phyloP scores from a whole-genome alignment of 768 basidiomycete genomes.

The Trametes sanguinea region DNA sequence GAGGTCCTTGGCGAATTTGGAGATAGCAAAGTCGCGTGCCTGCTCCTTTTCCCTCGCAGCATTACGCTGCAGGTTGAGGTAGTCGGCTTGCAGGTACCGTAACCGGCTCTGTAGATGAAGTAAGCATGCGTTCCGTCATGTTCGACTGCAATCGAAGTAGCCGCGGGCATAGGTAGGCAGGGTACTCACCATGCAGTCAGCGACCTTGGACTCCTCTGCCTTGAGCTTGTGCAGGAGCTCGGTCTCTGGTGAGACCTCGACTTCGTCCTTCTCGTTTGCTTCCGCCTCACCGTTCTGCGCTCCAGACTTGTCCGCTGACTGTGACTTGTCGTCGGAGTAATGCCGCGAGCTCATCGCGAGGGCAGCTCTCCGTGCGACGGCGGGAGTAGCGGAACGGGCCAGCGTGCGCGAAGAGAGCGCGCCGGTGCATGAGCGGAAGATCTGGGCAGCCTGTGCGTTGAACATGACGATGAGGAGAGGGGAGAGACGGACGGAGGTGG shows the following conservation, averaged over 20 bases:
- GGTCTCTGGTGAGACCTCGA: constrained; percentile 30
- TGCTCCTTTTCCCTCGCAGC: constrained; percentile 89
- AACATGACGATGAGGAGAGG: constrained; percentile 43
- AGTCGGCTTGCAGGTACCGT: constrained; percentile 93
- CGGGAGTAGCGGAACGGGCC: constrained; percentile 39
- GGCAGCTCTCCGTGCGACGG: constrained; percentile 28
- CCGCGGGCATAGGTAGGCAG: not conserved
- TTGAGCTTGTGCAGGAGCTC: constrained; percentile 60
- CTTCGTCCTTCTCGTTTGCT: constrained; percentile 29
- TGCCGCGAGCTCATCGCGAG: constrained; percentile 39
- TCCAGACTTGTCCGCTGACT: constrained; percentile 29
- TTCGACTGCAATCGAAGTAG: constrained; percentile 13
- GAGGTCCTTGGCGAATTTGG: constrained; percentile 86
- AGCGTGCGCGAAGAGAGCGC: constrained; percentile 53
- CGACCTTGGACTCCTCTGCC: constrained; percentile 77
- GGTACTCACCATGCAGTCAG: constrained; percentile 76
- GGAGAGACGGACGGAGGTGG: constrained; percentile 13
- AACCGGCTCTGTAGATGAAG: constrained; percentile 66
- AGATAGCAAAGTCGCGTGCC: constrained; percentile 91
- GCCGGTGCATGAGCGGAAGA: constrained; percentile 61
- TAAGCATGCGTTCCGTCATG: not conserved
- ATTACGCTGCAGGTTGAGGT: constrained; percentile 91
- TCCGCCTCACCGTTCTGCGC: constrained; percentile 15
- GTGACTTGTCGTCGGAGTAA: constrained; percentile 60
- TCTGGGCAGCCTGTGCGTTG: constrained; percentile 50